Conservation (phyloP, 2,329 filamentous ascomycete genomes). For the Colletotrichum lindemuthianum region DNA sequence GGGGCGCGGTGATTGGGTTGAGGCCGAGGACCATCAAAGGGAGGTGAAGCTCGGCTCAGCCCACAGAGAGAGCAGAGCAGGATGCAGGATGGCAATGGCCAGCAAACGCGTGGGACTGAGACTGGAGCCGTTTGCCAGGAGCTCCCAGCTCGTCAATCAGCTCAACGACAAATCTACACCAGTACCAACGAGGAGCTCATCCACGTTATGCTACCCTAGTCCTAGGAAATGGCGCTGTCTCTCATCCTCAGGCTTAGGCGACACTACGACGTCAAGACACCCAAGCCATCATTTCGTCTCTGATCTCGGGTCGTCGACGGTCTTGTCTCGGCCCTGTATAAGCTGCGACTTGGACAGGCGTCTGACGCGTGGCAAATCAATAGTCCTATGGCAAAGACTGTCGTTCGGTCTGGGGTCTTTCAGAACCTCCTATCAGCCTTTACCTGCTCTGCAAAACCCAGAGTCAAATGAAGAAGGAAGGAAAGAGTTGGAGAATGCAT, state of each 20-base stretch:
- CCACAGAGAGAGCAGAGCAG: no score
- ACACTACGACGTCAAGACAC: neutral
- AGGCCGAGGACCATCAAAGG: slow-evolving; percentile 5
- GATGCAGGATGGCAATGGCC: no score
- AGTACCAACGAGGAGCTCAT: neutral
- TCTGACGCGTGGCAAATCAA: neutral
- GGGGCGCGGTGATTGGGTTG: slow-evolving; percentile 20
- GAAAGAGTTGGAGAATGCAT: neutral
- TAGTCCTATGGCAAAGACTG: no score
- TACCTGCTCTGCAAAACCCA: no score
- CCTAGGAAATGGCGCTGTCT: no score
- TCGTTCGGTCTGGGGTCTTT: no score
- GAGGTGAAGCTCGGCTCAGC: neutral
- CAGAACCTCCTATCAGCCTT: no score
- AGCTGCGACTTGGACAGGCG: slow-evolving; percentile 7
- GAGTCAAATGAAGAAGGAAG: neutral
- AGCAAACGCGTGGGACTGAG: slow-evolving; percentile 1
- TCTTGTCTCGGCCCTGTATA: slow-evolving; percentile 11
- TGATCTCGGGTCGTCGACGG: neutral
- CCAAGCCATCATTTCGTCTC: slow-evolving; percentile 4
- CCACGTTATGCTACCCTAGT: neutral
- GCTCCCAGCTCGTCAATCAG: neutral
- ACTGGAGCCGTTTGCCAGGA: neutral
- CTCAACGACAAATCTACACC: slow-evolving; percentile 1
- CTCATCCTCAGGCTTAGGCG: no score